Conservation (phyloP, 768 basidiomycete genomes). For the Tulasnella sp. region DNA sequence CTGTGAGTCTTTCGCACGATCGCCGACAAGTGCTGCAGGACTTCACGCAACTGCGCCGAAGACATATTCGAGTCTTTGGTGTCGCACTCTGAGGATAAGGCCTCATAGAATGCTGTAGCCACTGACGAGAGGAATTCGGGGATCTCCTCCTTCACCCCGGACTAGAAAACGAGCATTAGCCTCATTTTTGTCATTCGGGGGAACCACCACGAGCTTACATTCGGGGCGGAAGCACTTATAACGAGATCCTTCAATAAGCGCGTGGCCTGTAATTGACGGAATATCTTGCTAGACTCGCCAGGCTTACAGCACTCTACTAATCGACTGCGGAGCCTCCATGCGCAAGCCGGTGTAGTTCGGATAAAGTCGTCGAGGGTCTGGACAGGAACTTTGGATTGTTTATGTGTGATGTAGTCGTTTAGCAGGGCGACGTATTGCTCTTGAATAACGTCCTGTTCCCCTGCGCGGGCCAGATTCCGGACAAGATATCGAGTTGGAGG, state of each 20-base stretch:
- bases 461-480: conserved; percentile 47
- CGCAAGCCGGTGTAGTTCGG: conserved; percentile 57
- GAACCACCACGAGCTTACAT: background rate
- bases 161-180: background rate
- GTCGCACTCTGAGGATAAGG: background rate
- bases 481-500: conserved; percentile 68
- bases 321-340: conserved; percentile 61
- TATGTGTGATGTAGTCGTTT: conserved; percentile 72
- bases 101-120: background rate
- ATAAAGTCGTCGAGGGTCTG: conserved; percentile 77
- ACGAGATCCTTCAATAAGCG: conserved; percentile 65
- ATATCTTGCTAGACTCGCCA: conserved; percentile 64
- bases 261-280: conserved; percentile 70
- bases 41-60: conserved; percentile 11
- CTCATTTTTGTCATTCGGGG: background rate
- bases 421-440: conserved; percentile 63
- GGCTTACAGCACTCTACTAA: conserved; percentile 53
- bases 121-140: conserved; percentile 5
- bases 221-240: background rate
- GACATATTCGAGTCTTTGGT: conserved; percentile 8
- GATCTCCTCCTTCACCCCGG: conserved; percentile 6
- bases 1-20: conserved; percentile 5
- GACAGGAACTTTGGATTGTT: conserved; percentile 69
- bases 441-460: conserved; percentile 45
- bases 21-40: conserved; percentile 13